A percentile compares a stretch with the other conserved stretches of the same genome.
phyloP scores from a whole-genome alignment of 495 filamentous ascomycete species.

The Hyaloscypha hepaticicola region DNA sequence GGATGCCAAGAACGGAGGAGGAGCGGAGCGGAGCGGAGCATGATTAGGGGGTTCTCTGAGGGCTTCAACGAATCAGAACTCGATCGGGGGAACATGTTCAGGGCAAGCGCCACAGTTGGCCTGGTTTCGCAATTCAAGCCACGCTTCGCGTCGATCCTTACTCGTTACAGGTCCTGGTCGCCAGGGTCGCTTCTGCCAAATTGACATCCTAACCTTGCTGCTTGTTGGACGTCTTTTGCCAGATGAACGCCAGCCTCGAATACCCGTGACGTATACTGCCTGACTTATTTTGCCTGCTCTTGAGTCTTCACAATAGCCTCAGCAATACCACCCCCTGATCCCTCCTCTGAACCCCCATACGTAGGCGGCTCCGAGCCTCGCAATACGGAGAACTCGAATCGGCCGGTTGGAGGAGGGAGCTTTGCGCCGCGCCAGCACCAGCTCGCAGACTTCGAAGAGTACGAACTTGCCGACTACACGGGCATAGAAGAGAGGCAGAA shows the following conservation, averaged over 20 bases:
- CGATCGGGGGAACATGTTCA: not conserved
- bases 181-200: not conserved
- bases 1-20: not conserved
- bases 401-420: constrained; percentile 23
- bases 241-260: not conserved
- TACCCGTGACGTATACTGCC: not conserved
- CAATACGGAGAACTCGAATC: constrained; percentile 17
- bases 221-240: not conserved
- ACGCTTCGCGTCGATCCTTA: not conserved
- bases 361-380: constrained; percentile 20
- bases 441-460: constrained; percentile 23
- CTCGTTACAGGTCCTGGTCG: no score
- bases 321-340: constrained; percentile 21
- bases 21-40: not conserved
- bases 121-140: not conserved
- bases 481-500: constrained; percentile 2
- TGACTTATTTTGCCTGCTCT: not conserved
- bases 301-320: constrained; percentile 32
- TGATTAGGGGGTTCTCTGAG: not conserved
- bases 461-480: constrained; percentile 31
- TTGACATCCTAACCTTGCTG: not conserved
- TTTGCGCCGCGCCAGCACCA: constrained; percentile 12
- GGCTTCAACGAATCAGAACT: not conserved
- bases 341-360: constrained; percentile 31
- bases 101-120: not conserved